Percentiles rank a stretch among this genome's conserved stretches.
Evolutionary conservation across 1,139 yeast species (phyloP).

Genomic region (Taiozyma sp.): DNA sequence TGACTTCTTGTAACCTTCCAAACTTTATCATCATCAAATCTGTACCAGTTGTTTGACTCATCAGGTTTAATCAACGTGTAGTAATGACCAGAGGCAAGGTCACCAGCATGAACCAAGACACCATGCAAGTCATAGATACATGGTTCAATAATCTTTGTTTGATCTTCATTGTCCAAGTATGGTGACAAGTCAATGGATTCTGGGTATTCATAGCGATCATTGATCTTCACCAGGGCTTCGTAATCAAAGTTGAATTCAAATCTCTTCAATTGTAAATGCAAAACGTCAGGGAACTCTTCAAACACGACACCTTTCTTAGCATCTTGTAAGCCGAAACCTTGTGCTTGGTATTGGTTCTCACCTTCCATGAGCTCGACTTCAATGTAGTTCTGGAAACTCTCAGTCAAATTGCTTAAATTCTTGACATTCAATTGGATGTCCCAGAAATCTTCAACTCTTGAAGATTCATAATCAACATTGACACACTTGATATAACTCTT

Average conservation of each 20-base stretch:
- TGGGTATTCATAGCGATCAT: conserved; percentile 90
- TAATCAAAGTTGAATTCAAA: conserved; percentile 92
- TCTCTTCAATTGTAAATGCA: conserved; percentile 88
- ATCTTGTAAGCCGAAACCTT: conserved; percentile 89
- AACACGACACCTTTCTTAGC: conserved; percentile 96
- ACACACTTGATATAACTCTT: conserved; percentile 91
- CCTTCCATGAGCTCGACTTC: conserved; percentile 90
- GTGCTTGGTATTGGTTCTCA: conserved; percentile 94
- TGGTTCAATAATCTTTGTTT: conserved; percentile 47
- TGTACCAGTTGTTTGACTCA: conserved; percentile 69
- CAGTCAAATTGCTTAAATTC: conserved; percentile 65
- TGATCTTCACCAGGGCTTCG: conserved; percentile 85
- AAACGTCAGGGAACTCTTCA: conserved; percentile 84
- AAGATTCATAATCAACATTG: conserved; percentile 91
- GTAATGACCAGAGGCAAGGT: conserved; percentile 93
- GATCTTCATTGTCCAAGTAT: conserved; percentile 59
- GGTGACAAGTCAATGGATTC: conserved; percentile 77
- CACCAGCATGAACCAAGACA: conserved; percentile 94
- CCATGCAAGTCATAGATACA: conserved; percentile 87
- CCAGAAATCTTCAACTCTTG: conserved; percentile 95
- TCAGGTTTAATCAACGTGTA: conserved; percentile 90
- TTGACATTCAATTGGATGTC: conserved; percentile 94
- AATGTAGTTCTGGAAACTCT: conserved; percentile 81
- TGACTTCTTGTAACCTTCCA: conserved; percentile 80
- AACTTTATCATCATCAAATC: conserved; percentile 94